phyloP scores from a whole-genome alignment of 768 basidiomycete genomes.

The Serendipita sp. region DNA sequence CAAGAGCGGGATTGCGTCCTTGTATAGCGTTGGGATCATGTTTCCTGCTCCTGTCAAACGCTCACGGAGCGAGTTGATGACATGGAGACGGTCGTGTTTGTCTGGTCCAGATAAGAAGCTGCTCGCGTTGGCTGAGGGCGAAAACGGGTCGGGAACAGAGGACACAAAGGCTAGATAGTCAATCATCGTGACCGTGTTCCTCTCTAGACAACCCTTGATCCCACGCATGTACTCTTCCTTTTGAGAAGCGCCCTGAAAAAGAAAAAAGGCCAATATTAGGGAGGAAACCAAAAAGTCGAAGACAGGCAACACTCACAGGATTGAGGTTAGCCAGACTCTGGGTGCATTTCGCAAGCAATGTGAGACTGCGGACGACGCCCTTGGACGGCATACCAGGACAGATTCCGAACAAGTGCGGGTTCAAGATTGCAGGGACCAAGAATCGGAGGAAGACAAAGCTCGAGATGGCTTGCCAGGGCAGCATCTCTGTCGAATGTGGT shows the following conservation, averaged over 20 bases:
- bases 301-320: conserved; percentile 31
- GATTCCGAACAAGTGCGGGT: conserved; percentile 72
- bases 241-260: conserved; percentile 20
- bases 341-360: conserved; percentile 74
- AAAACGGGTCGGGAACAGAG: conserved; percentile 20
- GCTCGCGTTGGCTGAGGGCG: conserved; percentile 43
- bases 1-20: conserved; percentile 55
- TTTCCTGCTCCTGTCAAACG: conserved; percentile 25
- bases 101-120: background rate
- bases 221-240: conserved; percentile 76
- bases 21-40: conserved; percentile 39
- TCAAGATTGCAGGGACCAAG: conserved; percentile 78
- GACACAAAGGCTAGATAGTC: conserved; percentile 38
- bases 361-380: conserved; percentile 64
- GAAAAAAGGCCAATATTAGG: background rate
- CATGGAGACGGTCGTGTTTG: conserved; percentile 18
- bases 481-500: conserved; percentile 9
- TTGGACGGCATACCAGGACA: conserved; percentile 57
- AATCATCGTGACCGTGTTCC: conserved; percentile 51
- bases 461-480: conserved; percentile 71
- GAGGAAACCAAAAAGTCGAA: background rate
- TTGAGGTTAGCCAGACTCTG: conserved; percentile 82
- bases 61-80: conserved; percentile 41
- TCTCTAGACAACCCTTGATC: conserved; percentile 54
- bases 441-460: conserved; percentile 84